These are phyloP conservation scores for Microdochium paspali DNA, from an alignment of 2,329 filamentous ascomycete species.

Conservation along the genomic window DNA sequence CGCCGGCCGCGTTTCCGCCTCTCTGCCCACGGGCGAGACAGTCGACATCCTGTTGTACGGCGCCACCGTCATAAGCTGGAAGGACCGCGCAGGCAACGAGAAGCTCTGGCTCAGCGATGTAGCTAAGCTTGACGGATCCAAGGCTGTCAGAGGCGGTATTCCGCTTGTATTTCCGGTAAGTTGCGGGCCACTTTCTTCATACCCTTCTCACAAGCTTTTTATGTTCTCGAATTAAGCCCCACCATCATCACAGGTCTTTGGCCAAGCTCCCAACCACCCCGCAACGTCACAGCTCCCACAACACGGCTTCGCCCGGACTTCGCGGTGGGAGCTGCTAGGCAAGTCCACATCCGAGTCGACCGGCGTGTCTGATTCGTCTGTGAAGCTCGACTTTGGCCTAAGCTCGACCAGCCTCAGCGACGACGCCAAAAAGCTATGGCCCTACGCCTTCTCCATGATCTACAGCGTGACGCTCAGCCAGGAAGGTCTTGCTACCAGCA, in stretches of 20 bases:
- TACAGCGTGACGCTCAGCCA: constrained; percentile 84
- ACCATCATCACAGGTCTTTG: constrained; percentile 59
- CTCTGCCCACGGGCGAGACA: constrained; percentile 76
- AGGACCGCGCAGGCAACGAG: constrained; percentile 67
- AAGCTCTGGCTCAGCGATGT: constrained; percentile 79
- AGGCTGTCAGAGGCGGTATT: constrained; percentile 84
- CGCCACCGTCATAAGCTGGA: constrained; percentile 91
- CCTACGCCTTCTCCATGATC: constrained; percentile 77
- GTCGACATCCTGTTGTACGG: constrained; percentile 83
- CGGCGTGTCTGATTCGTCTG: constrained; percentile 48
- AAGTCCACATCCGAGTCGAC: constrained; percentile 64
- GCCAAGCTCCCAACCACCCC: constrained; percentile 65
- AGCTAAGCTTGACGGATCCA: constrained; percentile 75
- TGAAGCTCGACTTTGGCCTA: constrained; percentile 95
- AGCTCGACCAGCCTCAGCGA: constrained; percentile 62
- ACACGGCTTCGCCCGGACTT: constrained; percentile 89
- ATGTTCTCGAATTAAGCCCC: too few species aligned
- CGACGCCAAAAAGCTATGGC: constrained; percentile 65
- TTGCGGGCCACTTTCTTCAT: constrained; percentile 8
- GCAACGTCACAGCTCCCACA: constrained; percentile 75
- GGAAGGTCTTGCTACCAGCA: constrained; percentile 65
- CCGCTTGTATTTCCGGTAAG: constrained; percentile 86
- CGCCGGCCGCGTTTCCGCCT: constrained; percentile 65
- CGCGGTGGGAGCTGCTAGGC: constrained; percentile 87
- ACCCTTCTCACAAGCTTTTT: too few species aligned